Conservation (phyloP, 2,329 filamentous ascomycete species). For the Dissoconium aciculare region DNA sequence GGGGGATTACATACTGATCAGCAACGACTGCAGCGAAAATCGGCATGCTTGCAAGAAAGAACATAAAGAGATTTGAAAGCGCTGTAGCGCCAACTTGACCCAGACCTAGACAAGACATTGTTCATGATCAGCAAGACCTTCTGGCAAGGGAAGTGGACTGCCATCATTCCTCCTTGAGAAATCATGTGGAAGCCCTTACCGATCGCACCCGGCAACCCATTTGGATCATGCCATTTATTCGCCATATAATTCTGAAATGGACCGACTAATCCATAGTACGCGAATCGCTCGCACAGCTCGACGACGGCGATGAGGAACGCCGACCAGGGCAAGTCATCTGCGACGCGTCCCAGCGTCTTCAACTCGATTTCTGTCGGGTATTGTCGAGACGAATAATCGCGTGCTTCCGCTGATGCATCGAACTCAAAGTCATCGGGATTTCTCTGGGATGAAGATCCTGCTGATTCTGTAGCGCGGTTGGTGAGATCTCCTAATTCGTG, state of each 20-base stretch:
- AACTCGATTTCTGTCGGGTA: conserved; percentile 29
- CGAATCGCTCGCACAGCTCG: conserved; percentile 15
- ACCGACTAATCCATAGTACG: conserved; percentile 13
- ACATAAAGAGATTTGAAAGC: conserved; percentile 31
- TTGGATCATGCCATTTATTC: conserved; percentile 25
- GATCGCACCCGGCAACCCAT: conserved; percentile 17
- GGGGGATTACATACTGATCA: conserved; percentile 7
- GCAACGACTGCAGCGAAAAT: conserved; percentile 13
- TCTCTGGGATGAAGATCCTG: too few relatives aligned
- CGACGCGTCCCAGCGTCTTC: conserved; percentile 28
- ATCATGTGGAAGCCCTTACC: conserved; percentile 17
- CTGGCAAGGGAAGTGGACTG: background rate
- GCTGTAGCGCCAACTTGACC: conserved; percentile 28
- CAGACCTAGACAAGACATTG: conserved; percentile 16
- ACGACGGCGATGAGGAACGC: conserved; percentile 12
- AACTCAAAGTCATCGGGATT: background rate
- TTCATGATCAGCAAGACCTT: background rate
- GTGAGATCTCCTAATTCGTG: too few relatives aligned
- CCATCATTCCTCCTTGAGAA: background rate
- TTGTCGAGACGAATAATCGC: conserved; percentile 12
- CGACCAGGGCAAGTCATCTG: conserved; percentile 30
- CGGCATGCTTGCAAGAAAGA: conserved; percentile 21
- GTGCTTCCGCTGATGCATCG: background rate
- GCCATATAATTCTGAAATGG: conserved; percentile 35
- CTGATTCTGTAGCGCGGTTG: too few relatives aligned